These are phyloP conservation scores for Trichaptum fuscoviolaceum DNA, from an alignment of 768 basidiomycete species.

Conservation along the genomic window DNA sequence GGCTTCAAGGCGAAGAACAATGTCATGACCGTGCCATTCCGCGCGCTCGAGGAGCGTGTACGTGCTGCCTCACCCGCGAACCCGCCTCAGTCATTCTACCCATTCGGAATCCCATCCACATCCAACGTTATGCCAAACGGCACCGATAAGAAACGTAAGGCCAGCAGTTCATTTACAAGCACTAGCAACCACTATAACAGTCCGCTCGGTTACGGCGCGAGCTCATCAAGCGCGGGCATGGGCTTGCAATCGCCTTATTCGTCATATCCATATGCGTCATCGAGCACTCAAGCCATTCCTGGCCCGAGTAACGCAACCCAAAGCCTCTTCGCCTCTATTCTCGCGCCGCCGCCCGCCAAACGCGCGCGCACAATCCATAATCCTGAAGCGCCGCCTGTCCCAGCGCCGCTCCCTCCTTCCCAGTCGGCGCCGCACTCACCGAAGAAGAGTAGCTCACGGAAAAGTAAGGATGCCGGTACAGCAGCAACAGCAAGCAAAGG, in stretches of 20 bases:
- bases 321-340: slow-evolving; percentile 68
- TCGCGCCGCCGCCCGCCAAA: slow-evolving; percentile 71
- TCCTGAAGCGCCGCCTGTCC: slow-evolving; percentile 60
- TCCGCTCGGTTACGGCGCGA: slow-evolving; percentile 19
- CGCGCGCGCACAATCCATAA: slow-evolving; percentile 79
- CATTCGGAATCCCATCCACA: slow-evolving; percentile 53
- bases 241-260: slow-evolving; percentile 23
- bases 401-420: slow-evolving; percentile 33
- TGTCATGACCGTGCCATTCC: slow-evolving; percentile 56
- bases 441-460: slow-evolving; percentile 5
- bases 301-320: slow-evolving; percentile 33
- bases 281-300: slow-evolving; percentile 14
- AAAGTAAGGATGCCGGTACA: background rate
- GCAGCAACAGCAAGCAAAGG: background rate
- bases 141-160: slow-evolving; percentile 20
- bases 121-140: slow-evolving; percentile 18
- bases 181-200: slow-evolving; percentile 46
- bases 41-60: slow-evolving; percentile 65
- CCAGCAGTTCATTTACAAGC: slow-evolving; percentile 4
- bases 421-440: slow-evolving; percentile 13
- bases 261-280: slow-evolving; percentile 14
- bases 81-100: slow-evolving; percentile 44
- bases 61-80: slow-evolving; percentile 33
- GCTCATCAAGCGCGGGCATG: slow-evolving; percentile 15
- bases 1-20: slow-evolving; percentile 81